Evolutionary conservation across 2,329 filamentous ascomycete species (phyloP).

Genomic region (Epicoccum sorghinum): DNA sequence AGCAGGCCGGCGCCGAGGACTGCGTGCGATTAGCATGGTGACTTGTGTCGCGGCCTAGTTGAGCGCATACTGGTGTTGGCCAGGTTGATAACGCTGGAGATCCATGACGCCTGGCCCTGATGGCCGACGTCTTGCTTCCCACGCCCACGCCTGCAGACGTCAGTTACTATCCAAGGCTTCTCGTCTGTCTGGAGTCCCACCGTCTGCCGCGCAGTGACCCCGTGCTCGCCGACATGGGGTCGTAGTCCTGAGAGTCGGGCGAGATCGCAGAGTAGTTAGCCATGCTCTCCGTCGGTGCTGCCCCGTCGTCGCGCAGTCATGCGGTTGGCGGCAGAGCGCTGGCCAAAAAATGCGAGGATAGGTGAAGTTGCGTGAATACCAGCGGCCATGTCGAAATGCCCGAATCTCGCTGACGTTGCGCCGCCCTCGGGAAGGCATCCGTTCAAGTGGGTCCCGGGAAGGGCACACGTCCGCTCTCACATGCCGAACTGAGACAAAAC

Average conservation of each 20-base stretch:
- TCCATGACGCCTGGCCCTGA: constrained; percentile 80
- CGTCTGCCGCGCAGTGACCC: constrained; percentile 48
- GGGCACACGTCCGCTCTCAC: constrained; percentile 10
- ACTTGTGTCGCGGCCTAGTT: not conserved
- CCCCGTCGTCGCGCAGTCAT: constrained; percentile 34
- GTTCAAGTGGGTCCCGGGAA: constrained; percentile 3
- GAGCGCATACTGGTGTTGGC: constrained; percentile 85
- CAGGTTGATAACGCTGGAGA: constrained; percentile 92
- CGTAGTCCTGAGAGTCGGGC: constrained; percentile 46
- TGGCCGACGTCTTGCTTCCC: constrained; percentile 73
- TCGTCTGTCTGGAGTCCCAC: constrained; percentile 21
- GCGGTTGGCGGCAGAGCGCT: constrained; percentile 13
- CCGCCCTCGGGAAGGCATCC: not conserved
- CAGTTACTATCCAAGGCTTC: constrained; percentile 17
- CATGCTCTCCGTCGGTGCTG: constrained; percentile 38
- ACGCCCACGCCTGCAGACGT: constrained; percentile 57
- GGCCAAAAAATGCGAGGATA: not conserved
- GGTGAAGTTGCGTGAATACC: not conserved
- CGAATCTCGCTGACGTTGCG: constrained; percentile 22
- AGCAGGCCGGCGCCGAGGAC: constrained; percentile 93
- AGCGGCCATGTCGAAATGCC: not conserved
- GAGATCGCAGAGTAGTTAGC: constrained; percentile 55
- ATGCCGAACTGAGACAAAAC: constrained; percentile 21
- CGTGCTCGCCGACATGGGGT: constrained; percentile 50
- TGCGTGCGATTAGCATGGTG: constrained; percentile 46